phyloP scores from a whole-genome alignment of 2,329 filamentous ascomycete genomes.

The Fonsecaea nubica region DNA sequence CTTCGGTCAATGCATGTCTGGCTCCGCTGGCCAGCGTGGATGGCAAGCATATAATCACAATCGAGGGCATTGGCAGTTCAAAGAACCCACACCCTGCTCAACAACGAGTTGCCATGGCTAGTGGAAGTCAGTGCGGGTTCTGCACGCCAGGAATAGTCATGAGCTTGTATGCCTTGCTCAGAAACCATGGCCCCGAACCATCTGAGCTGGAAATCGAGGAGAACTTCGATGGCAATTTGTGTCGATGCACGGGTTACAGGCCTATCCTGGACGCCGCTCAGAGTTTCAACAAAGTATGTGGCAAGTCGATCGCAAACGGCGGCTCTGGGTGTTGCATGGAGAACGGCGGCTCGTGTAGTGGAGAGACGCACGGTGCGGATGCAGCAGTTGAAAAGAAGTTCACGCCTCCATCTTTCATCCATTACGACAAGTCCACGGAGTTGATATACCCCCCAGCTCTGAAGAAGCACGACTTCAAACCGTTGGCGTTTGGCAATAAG shows the following conservation, averaged over 20 bases:
- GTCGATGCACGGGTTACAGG: constrained; percentile 92
- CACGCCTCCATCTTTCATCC: constrained; percentile 87
- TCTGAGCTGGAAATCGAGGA: constrained; percentile 87
- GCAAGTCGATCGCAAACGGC: constrained; percentile 63
- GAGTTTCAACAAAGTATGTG: constrained; percentile 74
- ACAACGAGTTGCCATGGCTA: constrained; percentile 86
- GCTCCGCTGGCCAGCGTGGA: constrained; percentile 92
- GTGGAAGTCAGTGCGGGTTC: constrained; percentile 94
- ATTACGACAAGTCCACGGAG: constrained; percentile 91
- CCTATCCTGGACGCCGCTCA: constrained; percentile 94
- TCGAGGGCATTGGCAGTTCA: constrained; percentile 91
- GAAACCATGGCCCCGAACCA: constrained; percentile 71
- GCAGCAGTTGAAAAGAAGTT: constrained; percentile 65
- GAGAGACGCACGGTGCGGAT: constrained; percentile 43
- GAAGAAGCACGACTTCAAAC: constrained; percentile 79
- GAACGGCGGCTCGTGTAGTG: constrained; percentile 71
- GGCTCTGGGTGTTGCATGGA: constrained; percentile 77
- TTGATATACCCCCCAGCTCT: constrained; percentile 90
- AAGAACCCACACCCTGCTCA: constrained; percentile 87
- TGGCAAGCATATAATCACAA: constrained; percentile 96
- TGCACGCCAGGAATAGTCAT: constrained; percentile 98
- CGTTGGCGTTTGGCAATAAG: constrained; percentile 91
- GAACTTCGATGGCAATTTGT: constrained; percentile 95
- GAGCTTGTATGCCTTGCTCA: constrained; percentile 89
- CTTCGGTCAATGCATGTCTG: constrained; percentile 93